These are phyloP conservation scores for Dendrobium chrysotoxum DNA, from an alignment of 106 monocot genomes.

Conservation along the genomic window DNA sequence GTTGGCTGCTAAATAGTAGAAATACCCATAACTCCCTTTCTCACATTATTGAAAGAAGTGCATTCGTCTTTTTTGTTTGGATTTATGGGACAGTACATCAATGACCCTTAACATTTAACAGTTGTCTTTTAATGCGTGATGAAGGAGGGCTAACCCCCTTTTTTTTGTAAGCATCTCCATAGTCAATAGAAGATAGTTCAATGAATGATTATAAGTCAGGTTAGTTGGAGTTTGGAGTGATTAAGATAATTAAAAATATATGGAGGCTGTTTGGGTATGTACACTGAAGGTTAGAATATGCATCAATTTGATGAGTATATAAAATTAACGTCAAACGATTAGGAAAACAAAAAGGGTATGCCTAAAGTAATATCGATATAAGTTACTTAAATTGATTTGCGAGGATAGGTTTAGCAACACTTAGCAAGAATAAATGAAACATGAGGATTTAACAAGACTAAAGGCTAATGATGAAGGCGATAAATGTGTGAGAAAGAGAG, in stretches of 20 bases:
- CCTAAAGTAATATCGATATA: not conserved
- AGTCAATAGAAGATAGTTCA: not conserved
- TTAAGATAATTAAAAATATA: not conserved
- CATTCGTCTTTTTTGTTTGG: not conserved
- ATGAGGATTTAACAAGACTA: not conserved
- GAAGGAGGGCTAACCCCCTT: too few species aligned
- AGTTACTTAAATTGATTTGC: not conserved
- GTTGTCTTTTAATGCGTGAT: too few species aligned
- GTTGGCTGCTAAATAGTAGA: too few species aligned
- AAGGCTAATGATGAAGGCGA: not conserved
- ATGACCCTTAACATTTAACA: not conserved
- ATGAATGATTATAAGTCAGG: not conserved
- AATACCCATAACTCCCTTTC: not conserved
- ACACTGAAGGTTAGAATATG: not conserved
- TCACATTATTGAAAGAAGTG: not conserved
- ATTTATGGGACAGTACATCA: not conserved
- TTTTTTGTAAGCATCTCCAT: not conserved
- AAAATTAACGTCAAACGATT: not conserved
- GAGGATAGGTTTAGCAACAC: not conserved
- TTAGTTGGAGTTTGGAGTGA: not conserved
- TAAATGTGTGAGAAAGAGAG: not conserved
- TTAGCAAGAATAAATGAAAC: not conserved
- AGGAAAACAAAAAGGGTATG: not conserved
- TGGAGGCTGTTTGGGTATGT: not conserved
- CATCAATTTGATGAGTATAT: not conserved